Evolutionary conservation across 1,284 basidiomycete genomes (phyloP).

Genomic region (Cystobasidiaceae sp.): DNA sequence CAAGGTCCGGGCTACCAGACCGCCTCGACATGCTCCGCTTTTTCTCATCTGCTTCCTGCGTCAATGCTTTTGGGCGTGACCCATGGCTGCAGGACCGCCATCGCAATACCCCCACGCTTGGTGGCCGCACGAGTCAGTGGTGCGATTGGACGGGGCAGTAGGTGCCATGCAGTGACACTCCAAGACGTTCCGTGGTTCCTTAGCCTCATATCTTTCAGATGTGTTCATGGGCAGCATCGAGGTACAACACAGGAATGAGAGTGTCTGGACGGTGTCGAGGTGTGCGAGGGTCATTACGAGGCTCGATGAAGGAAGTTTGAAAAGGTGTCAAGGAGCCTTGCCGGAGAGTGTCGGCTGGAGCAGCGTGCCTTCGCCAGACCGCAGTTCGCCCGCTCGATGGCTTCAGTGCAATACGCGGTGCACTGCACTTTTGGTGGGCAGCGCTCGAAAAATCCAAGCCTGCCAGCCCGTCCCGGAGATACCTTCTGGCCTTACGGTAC

Average conservation of each 20-base stretch:
- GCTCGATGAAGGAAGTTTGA: conserved; percentile 12
- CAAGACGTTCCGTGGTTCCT: conserved; percentile 1
- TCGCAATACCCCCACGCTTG: no score
- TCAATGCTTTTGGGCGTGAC: no score
- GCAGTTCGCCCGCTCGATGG: conserved; percentile 19
- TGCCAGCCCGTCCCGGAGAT: no score
- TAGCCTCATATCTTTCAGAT: not conserved
- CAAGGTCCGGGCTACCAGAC: not conserved
- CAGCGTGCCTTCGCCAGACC: conserved; percentile 19
- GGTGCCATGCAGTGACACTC: conserved; percentile 7
- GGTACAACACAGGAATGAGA: not conserved
- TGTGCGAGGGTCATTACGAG: conserved; percentile 7
- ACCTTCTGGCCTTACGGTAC: no score
- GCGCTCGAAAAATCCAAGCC: no score
- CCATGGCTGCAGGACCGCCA: no score
- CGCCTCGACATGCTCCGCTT: not conserved
- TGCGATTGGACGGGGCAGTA: not conserved
- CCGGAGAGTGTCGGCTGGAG: conserved; percentile 11
- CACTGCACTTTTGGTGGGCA: not conserved
- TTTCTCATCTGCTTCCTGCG: not conserved
- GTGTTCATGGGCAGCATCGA: not conserved
- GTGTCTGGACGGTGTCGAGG: not conserved
- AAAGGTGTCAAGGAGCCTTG: conserved; percentile 26
- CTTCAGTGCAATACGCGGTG: conserved; percentile 32
- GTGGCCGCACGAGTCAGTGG: no score